phyloP scores from a whole-genome alignment of 805 yeast species.

The Metschnikowia continentalis region DNA sequence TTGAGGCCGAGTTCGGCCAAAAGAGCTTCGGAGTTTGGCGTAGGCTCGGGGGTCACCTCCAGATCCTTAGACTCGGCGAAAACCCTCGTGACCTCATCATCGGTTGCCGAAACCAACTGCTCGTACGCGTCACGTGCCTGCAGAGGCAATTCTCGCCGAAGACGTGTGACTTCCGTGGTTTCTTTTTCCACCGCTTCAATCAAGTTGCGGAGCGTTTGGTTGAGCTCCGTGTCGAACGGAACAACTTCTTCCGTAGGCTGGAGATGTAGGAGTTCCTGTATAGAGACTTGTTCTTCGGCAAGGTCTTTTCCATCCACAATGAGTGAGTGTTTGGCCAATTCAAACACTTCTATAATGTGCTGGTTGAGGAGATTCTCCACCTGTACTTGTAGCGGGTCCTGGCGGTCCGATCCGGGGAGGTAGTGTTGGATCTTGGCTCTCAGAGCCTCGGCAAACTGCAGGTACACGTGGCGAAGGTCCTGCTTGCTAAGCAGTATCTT shows the following conservation, averaged over 20 bases:
- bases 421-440: conserved; percentile 45
- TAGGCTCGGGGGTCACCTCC: conserved; percentile 11
- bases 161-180: conserved; percentile 51
- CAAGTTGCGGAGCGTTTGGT: conserved; percentile 52
- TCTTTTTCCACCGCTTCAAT: conserved; percentile 60
- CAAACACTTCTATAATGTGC: conserved; percentile 52
- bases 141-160: conserved; percentile 52
- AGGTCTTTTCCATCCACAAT: conserved; percentile 53
- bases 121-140: conserved; percentile 36
- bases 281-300: conserved; percentile 18
- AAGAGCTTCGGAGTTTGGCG: conserved; percentile 3
- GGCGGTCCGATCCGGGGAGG: conserved; percentile 38
- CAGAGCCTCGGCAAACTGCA: conserved; percentile 39
- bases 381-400: conserved; percentile 44
- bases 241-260: conserved; percentile 46
- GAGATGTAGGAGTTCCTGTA: conserved; percentile 24
- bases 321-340: conserved; percentile 51
- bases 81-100: conserved; percentile 26
- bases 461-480: conserved; percentile 50
- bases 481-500: conserved; percentile 47
- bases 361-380: conserved; percentile 43
- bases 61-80: conserved; percentile 17
- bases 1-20: background rate
- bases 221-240: conserved; percentile 65
- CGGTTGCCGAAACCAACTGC: conserved; percentile 27